phyloP scores from a whole-genome alignment of 2,329 filamentous ascomycete genomes.

The Grosmannia serpens region DNA sequence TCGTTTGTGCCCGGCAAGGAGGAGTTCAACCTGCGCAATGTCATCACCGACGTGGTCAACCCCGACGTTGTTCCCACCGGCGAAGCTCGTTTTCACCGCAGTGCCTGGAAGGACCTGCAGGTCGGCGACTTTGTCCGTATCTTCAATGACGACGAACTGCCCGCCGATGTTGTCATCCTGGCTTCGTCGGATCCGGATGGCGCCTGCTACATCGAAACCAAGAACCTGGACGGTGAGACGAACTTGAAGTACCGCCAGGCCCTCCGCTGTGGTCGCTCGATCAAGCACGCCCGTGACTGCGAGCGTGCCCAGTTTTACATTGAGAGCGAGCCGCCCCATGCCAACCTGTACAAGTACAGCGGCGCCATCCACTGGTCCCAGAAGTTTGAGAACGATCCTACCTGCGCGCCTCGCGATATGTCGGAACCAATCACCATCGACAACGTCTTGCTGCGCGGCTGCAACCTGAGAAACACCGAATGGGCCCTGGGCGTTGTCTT shows the following conservation, averaged over 20 bases:
- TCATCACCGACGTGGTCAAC: slow-evolving; percentile 58
- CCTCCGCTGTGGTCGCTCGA: slow-evolving; percentile 67
- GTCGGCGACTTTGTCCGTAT: slow-evolving; percentile 95
- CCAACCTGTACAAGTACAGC: slow-evolving; percentile 92
- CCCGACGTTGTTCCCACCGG: slow-evolving; percentile 51
- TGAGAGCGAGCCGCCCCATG: slow-evolving; percentile 82
- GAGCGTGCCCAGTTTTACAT: slow-evolving; percentile 79
- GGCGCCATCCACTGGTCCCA: slow-evolving; percentile 84
- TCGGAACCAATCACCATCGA: slow-evolving; percentile 89
- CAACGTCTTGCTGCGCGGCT: slow-evolving; percentile 87
- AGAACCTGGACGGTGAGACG: slow-evolving; percentile 95
- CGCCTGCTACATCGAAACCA: slow-evolving; percentile 94
- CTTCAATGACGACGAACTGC: slow-evolving; percentile 92
- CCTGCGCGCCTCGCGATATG: slow-evolving; percentile 61
- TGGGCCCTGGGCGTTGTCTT: slow-evolving; percentile 89
- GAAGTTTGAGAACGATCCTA: slow-evolving; percentile 45
- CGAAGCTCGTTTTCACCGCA: slow-evolving; percentile 77
- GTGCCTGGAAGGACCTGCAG: slow-evolving; percentile 88
- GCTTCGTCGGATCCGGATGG: slow-evolving; percentile 91
- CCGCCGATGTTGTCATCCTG: slow-evolving; percentile 83
- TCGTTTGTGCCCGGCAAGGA: slow-evolving; percentile 24
- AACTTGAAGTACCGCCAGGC: slow-evolving; percentile 93
- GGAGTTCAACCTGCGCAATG: slow-evolving; percentile 25
- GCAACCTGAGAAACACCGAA: slow-evolving; percentile 87
- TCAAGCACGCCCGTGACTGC: slow-evolving; percentile 86